phyloP scores from a whole-genome alignment of 2,329 filamentous ascomycete species.

The Eutypella sp. region DNA sequence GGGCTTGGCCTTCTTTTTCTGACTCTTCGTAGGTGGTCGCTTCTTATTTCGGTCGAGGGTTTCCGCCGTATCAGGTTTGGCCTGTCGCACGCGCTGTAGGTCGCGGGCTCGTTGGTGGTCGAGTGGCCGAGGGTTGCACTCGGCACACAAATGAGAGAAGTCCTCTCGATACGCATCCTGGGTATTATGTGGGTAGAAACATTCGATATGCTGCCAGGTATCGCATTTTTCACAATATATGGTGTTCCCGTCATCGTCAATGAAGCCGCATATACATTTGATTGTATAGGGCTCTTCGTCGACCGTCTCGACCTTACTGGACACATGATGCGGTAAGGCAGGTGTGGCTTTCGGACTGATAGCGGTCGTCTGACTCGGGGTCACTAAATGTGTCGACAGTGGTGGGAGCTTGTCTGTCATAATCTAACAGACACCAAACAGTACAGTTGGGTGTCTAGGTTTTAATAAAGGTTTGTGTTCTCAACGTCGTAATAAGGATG shows the following conservation, averaged over 20 bases:
- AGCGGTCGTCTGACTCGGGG: constrained; percentile 45
- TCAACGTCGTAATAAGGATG: constrained; percentile 49
- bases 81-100: constrained; percentile 59
- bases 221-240: constrained; percentile 95
- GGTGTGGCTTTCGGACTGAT: constrained; percentile 35
- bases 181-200: constrained; percentile 77
- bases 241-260: constrained; percentile 94
- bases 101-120: constrained; percentile 72
- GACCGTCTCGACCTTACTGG: constrained; percentile 50
- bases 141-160: constrained; percentile 79
- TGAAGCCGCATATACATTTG: constrained; percentile 93
- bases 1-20: constrained; percentile 85
- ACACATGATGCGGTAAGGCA: constrained; percentile 35
- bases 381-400: constrained; percentile 51
- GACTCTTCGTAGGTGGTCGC: constrained; percentile 70
- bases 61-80: constrained; percentile 36
- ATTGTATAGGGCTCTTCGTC: constrained; percentile 87
- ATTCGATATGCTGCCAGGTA: constrained; percentile 97
- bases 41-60: constrained; percentile 66
- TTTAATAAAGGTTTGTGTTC: constrained; percentile 23
- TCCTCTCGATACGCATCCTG: constrained; percentile 65
- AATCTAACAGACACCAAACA: constrained; percentile 48
- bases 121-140: constrained; percentile 75
- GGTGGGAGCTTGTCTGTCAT: constrained; percentile 56
- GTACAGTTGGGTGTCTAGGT: constrained; percentile 24